Base-by-base conservation (phyloP, 345 rosid genomes). In the Gossypium thurberi region DNA sequence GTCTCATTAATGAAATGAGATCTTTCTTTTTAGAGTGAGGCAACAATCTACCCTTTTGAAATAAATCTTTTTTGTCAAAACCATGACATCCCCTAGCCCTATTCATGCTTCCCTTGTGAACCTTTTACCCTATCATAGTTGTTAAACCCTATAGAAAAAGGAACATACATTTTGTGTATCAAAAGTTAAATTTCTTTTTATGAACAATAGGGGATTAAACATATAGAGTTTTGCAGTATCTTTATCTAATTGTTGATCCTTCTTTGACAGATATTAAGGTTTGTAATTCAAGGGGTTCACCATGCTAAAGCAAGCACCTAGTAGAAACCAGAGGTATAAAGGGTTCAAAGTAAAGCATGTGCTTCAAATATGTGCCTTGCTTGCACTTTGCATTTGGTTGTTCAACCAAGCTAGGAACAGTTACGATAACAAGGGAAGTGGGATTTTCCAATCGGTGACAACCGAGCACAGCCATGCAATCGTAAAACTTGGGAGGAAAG, bases 301-400 rank as follows among this genome's bases (percentile, higher is more conserved):
- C 72, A 85, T 85, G 84, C 74, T 76, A 74, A 87, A 79, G 79
- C 85, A 77, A 68, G 59, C 90, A 1, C 81, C 76, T 50, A 86
- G 82, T 75, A 51, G 72, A 28, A 69, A 52, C 59, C 72, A 69
- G 44, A 84, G 74, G 75, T 76, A 72, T 3, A 88, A 78, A 80
- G 90, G 92, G 59, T 80, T 88, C 58, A 90, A 85, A 74, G 86
- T 86, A 67, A 90, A 85, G 75, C 88, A 84, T 59, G 78, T 83
- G 63, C 70, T 86, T 75, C 92, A 88, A 77, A 73, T 87, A 69
- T 80, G 72, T 77, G 74, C 83, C 11, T 78, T 86, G 73, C 77
- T 90, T 59, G 89, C 82, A 63, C 43, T 83, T 70, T 83, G 79
- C 80, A 33, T 81, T 42, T 90, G 95, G 95, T 44, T 88, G 79